These are phyloP conservation scores for Metschnikowia baotianmanensis DNA, from an alignment of 805 yeast species.

Conservation along the genomic window DNA sequence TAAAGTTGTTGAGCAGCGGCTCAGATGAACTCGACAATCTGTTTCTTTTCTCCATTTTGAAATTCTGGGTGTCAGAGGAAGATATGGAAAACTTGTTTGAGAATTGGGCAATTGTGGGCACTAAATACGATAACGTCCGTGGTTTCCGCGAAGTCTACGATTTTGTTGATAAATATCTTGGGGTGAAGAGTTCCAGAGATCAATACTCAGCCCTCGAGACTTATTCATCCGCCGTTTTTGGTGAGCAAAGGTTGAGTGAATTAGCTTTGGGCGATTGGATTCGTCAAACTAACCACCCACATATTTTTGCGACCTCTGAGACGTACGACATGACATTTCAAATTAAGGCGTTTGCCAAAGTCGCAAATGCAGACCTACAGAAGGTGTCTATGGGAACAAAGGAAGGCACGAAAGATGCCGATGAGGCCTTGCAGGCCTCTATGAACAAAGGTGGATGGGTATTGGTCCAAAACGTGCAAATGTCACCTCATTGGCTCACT, in stretches of 20 bases:
- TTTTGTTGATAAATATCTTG: conserved; percentile 4
- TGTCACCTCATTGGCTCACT: conserved; percentile 64
- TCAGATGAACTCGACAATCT: neutral
- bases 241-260: neutral
- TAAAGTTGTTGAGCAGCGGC: neutral
- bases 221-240: conserved; percentile 1
- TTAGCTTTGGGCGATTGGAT: conserved; percentile 8
- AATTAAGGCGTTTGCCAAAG: conserved; percentile 45
- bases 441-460: conserved; percentile 63
- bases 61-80: neutral
- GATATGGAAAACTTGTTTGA: neutral
- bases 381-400: conserved; percentile 71
- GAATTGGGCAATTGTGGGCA: neutral
- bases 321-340: conserved; percentile 66
- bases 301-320: conserved; percentile 56
- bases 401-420: conserved; percentile 61
- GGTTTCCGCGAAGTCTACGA: neutral
- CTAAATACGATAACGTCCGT: neutral
- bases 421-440: conserved; percentile 47
- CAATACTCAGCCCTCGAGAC: neutral
- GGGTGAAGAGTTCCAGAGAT: neutral
- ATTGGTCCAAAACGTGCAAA: conserved; percentile 76
- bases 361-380: conserved; percentile 25
- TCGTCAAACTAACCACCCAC: conserved; percentile 24
- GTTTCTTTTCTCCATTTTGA: neutral